Conservation (phyloP, 768 basidiomycete genomes). For the Suillus subluteus region DNA sequence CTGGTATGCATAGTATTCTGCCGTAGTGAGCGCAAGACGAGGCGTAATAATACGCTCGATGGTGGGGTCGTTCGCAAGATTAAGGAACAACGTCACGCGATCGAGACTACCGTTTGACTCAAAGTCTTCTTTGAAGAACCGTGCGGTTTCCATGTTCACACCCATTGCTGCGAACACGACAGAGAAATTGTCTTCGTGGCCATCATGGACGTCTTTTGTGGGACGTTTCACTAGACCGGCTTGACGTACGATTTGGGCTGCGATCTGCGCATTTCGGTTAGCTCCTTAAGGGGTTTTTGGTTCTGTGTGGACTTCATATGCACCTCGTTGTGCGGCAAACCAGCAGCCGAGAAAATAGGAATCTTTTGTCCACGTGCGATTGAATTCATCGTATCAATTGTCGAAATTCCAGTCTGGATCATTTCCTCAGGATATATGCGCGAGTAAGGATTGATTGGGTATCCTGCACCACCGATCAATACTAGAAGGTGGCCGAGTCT, state of each 20-base stretch:
- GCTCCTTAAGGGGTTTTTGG: neutral
- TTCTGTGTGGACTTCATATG: constrained; percentile 12
- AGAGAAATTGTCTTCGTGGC: constrained; percentile 99
- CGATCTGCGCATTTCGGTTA: constrained; percentile 63
- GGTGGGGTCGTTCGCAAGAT: constrained; percentile 98
- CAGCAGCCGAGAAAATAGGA: constrained; percentile 98
- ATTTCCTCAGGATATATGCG: constrained; percentile 99
- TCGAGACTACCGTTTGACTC: constrained; percentile 98
- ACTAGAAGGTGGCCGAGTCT: constrained; percentile 9
- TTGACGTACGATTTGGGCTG: constrained; percentile 99
- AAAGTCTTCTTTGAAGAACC: constrained; percentile 99
- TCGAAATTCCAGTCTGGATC: constrained; percentile 99
- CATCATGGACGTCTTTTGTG: constrained; percentile 96
- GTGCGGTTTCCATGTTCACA: constrained; percentile 99
- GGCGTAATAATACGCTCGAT: constrained; percentile 99
- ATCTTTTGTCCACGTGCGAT: constrained; percentile 99
- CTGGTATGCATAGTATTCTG: constrained; percentile 99
- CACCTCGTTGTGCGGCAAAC: constrained; percentile 98
- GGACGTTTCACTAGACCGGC: constrained; percentile 96
- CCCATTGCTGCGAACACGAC: constrained; percentile 99
- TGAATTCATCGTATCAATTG: constrained; percentile 97
- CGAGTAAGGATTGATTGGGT: constrained; percentile 96
- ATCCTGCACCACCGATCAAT: constrained; percentile 56
- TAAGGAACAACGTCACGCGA: constrained; percentile 97
- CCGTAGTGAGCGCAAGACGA: constrained; percentile 95